These are phyloP conservation scores for Cystobasidium ongulense DNA, from an alignment of 768 basidiomycete genomes.

Conservation along the genomic window DNA sequence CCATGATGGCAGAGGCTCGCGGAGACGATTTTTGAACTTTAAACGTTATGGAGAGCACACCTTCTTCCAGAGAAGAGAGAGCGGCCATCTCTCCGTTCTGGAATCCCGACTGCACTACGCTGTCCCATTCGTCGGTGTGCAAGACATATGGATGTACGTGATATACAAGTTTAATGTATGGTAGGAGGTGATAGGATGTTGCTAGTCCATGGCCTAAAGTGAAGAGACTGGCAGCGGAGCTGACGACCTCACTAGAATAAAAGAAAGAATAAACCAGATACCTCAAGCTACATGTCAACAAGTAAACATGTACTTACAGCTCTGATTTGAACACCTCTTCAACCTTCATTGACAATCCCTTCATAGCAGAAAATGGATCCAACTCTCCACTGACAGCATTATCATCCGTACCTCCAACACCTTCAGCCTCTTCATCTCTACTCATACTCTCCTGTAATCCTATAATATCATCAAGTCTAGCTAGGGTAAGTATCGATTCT, in stretches of 20 bases:
- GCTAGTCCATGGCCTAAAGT: conserved; percentile 14
- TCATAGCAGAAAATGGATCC: conserved; percentile 26
- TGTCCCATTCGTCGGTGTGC: not conserved
- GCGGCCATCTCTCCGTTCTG: not conserved
- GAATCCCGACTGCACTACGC: not conserved
- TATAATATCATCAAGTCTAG: not conserved
- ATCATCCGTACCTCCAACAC: not conserved
- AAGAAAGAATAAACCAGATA: not conserved
- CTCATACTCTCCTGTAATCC: conserved; percentile 1
- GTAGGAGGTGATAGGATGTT: not conserved
- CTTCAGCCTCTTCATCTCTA: not conserved
- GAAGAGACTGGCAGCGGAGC: conserved; percentile 7
- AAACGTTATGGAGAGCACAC: not conserved
- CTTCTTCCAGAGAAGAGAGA: not conserved
- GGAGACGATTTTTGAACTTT: not conserved
- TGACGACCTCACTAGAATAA: conserved; percentile 7
- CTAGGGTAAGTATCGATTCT: not conserved
- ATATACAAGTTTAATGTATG: conserved; percentile 1
- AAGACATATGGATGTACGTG: not conserved
- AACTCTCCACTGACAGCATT: not conserved
- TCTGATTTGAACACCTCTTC: conserved; percentile 21
- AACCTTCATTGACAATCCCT: not conserved
- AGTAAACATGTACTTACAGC: not conserved
- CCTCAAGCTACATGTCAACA: not conserved
- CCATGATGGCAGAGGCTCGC: not conserved